Base-by-base conservation (phyloP, 805 yeast species). In the Isabelozyma gotoi region DNA sequence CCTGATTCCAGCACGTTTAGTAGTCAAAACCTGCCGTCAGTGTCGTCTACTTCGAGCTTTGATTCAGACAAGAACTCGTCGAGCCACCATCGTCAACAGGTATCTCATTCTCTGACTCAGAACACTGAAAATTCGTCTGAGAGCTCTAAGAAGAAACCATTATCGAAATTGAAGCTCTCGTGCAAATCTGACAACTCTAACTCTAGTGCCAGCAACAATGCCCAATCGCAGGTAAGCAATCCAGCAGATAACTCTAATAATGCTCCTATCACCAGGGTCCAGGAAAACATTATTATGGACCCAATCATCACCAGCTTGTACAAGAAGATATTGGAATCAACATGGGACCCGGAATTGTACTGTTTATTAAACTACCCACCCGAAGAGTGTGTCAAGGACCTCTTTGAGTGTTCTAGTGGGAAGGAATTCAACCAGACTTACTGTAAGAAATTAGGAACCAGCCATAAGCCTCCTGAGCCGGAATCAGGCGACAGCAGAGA, bases 301-400 rank as follows among this genome's bases (percentile, higher is more conserved):
- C 84, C 84, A 0, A 62, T 77, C 2, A 72, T 80, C 4, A 69
- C 74, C 24, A 71, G 65, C 33, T 60, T 81, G 5, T 79, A 80
- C 50, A 74, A 76, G 43, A 76, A 72, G 48, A 74, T 83, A 1
- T 71, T 82, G 47, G 82, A 82, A 46, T 61, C 77, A 27, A 73
- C 82, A 0, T 83, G 88, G 89, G 87, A 81, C 43, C 76, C 75
- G 0, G 71, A 69, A 39, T 53, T 72, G 33, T 63, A 62, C 57
- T 68, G 68, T 43, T 61, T 65, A 37, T 57, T 69, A 79, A 86
- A 66, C 70, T 73, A 59, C 39, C 70, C 82, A 10, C 92, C 96
- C 0, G 75, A 76, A 39, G 87, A 83, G 45, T 80, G 91, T 48
- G 74, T 90, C 8, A 81, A 81, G 24, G 95, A 88, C 60, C 85